Evolutionary conservation across 169 alveolate genomes (phyloP), one percentile per base, ranked within the genome.

Genomic region (Toxoplasma gondii): DNA sequence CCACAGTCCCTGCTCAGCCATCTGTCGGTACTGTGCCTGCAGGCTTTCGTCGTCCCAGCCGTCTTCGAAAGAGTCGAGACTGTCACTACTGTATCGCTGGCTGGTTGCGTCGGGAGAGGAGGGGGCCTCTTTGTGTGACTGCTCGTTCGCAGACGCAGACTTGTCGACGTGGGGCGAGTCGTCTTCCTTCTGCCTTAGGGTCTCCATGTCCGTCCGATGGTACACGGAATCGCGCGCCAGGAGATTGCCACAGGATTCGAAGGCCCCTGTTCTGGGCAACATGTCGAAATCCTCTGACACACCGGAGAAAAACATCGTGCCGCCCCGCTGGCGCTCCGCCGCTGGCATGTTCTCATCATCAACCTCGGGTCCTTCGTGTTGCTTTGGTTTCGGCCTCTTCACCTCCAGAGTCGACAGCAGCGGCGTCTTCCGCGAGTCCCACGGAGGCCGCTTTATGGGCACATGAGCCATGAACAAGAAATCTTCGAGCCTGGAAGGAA

Each of bases 371-470:
- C 29, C 74, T 16, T 64, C n/a, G 34, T 19, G 4, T 64, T 16
- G 9, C 74, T 64, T 64, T 31, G 9, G 1, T 16, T 16, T 31
- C 31, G 74, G 34, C 29, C 22, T 64, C 74, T 64, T 64, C 34
- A 64, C 74, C n/a, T n/a, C 86, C 86, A 22, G 90, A 29, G 90
- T 82, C 5, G 90, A 82, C 12, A 82, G 90, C 5, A 82, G 64
- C 34, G 90, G 90, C 41, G 90, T 39, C 34, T 44, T 22, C 36
- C 90, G 1, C 90, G 36, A 10, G 36, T 82, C 90, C 90, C 90
- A 82, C 24, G 90, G n/a, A 22, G 90, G 67, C 69, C 90, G 90
- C 41, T 82, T 82, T 64, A 82, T 82, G 19, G 90, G 90, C 12
- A 82, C 90, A 29, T 82, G 53, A 12, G 53, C 34, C 67, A 39